Percentiles rank a stretch among this genome's conserved stretches.
Evolutionary conservation across 192 early-diverging fungal genomes (phyloP).

Genomic region (Kappamyces sp.): DNA sequence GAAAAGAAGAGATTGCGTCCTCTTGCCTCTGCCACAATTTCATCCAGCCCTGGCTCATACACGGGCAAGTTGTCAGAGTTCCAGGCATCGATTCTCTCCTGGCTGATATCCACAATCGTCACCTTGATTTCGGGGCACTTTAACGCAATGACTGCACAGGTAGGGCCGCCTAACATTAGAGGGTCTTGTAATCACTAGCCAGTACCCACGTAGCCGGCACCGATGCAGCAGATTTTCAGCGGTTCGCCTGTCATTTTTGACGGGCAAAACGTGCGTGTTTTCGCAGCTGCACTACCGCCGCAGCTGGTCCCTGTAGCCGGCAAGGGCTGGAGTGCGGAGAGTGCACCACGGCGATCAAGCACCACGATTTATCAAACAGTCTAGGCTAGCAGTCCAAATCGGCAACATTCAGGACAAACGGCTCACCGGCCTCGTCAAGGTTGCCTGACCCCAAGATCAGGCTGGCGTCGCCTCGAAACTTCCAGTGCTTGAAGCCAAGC

Average conservation of each 20-base stretch:
- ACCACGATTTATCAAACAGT: too few relatives aligned
- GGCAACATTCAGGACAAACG: slow-evolving; percentile 3
- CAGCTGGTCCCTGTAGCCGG: too few relatives aligned
- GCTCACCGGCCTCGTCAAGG: neutral
- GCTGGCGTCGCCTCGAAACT: too few relatives aligned
- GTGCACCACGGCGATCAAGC: too few relatives aligned
- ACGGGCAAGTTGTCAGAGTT: slow-evolving; percentile 84
- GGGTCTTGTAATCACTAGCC: slow-evolving; percentile 7
- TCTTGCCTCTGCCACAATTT: slow-evolving; percentile 68
- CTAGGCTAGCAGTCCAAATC: too few relatives aligned
- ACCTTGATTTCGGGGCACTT: slow-evolving; percentile 85
- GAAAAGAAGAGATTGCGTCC: slow-evolving; percentile 83
- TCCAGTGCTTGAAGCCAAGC: too few relatives aligned
- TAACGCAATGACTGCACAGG: slow-evolving; percentile 84
- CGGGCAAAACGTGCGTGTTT: neutral
- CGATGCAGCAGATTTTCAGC: slow-evolving; percentile 87
- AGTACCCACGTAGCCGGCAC: slow-evolving; percentile 90
- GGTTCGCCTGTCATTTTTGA: neutral
- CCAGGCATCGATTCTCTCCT: slow-evolving; percentile 78
- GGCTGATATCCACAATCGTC: slow-evolving; percentile 83
- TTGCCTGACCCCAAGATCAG: neutral
- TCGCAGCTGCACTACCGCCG: too few relatives aligned
- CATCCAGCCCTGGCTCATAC: slow-evolving; percentile 87
- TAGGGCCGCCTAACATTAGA: slow-evolving; percentile 69
- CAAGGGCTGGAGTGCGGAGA: too few relatives aligned